These are phyloP conservation scores for Colletotrichum sojae DNA, from an alignment of 2,329 filamentous ascomycete species.

Conservation along the genomic window DNA sequence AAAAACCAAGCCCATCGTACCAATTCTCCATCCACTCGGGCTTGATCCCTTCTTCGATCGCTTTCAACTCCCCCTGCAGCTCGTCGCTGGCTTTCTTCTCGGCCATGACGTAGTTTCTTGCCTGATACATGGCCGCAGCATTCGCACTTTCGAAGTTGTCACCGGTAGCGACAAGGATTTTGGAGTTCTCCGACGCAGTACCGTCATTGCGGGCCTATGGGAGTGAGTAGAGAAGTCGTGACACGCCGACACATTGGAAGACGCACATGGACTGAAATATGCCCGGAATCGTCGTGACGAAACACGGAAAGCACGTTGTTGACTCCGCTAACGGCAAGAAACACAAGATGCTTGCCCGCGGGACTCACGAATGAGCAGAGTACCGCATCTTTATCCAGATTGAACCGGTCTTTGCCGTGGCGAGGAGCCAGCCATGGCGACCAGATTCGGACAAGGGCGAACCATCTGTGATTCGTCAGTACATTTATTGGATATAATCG, in stretches of 20 bases:
- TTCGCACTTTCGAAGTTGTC: conserved; percentile 81
- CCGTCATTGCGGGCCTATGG: conserved; percentile 77
- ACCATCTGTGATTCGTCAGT: conserved; percentile 71
- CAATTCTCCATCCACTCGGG: conserved; percentile 85
- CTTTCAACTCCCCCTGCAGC: conserved; percentile 61
- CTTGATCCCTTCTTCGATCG: conserved; percentile 63
- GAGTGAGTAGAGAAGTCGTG: conserved; percentile 35
- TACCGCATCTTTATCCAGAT: conserved; percentile 82
- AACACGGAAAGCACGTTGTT: conserved; percentile 80
- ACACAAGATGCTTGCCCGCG: conserved; percentile 80
- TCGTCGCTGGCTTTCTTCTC: conserved; percentile 60
- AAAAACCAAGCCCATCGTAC: conserved; percentile 95
- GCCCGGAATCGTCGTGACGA: conserved; percentile 73
- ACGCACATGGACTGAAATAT: conserved; percentile 76
- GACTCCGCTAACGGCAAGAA: conserved; percentile 83
- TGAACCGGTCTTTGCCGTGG: conserved; percentile 79
- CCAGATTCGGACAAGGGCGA: conserved; percentile 84
- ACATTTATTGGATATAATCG: neutral
- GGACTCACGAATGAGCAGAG: conserved; percentile 82
- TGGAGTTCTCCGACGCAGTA: conserved; percentile 65
- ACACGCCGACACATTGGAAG: neutral
- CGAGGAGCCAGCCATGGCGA: conserved; percentile 90
- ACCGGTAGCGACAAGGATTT: conserved; percentile 79
- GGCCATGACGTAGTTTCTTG: conserved; percentile 74
- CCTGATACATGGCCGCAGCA: conserved; percentile 88